phyloP scores from a whole-genome alignment of 345 rosid genomes.

The Citrus maxima region DNA sequence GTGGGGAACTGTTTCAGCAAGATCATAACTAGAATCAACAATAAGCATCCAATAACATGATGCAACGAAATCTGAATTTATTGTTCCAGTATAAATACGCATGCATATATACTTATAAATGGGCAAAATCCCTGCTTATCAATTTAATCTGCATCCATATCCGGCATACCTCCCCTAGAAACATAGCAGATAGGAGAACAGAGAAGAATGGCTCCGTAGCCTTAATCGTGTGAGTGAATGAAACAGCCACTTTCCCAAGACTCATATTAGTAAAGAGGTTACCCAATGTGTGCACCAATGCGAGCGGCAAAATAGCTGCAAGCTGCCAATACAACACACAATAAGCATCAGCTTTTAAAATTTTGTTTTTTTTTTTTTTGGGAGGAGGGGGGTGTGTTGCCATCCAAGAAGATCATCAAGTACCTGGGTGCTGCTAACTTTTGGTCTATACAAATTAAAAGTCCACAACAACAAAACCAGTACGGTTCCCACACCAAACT shows the following conservation, averaged over 20 bases:
- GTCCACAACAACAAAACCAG: constrained; percentile 79
- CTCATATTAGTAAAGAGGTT: constrained; percentile 97
- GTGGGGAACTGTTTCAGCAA: constrained; percentile 61
- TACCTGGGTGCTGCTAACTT: constrained; percentile 66
- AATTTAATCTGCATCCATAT: background rate
- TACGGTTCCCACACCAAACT: constrained; percentile 81
- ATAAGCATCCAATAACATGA: background rate
- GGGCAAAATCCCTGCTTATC: background rate
- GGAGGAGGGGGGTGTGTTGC: too few relatives aligned
- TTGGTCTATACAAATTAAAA: constrained; percentile 73
- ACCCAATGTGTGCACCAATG: constrained; percentile 81
- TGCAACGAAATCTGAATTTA: background rate
- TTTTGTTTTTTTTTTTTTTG: too few relatives aligned
- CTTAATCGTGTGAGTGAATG: constrained; percentile 98
- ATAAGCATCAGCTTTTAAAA: constrained; percentile 3
- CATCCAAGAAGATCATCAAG: background rate
- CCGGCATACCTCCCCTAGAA: constrained; percentile 75
- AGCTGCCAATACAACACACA: constrained; percentile 45
- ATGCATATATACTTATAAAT: background rate
- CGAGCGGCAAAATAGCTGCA: constrained; percentile 79
- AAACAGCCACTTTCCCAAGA: constrained; percentile 97
- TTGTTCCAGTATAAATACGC: background rate
- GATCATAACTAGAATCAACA: background rate
- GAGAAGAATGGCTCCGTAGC: constrained; percentile 99
- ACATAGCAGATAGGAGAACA: constrained; percentile 89